phyloP scores from a whole-genome alignment of 83 land plant species.

The Isoetes engelmannii region DNA sequence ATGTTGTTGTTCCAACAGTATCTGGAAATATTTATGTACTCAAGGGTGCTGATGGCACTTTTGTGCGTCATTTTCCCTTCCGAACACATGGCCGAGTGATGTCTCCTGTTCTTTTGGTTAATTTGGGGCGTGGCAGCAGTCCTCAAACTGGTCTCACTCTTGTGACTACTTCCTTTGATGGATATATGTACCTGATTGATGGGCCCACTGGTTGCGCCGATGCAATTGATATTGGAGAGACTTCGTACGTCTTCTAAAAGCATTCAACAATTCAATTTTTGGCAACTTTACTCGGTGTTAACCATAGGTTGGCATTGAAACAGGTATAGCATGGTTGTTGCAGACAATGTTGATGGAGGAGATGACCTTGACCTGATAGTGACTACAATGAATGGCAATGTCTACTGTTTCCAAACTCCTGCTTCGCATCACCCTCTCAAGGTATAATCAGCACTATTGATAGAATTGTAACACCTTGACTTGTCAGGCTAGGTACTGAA shows the following conservation, averaged over 20 bases:
- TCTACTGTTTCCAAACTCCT: conserved; percentile 95
- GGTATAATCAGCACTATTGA: conserved; percentile 32
- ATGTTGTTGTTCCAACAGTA: conserved; percentile 81
- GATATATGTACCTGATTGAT: conserved; percentile 92
- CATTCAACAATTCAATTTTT: background rate
- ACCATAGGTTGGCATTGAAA: too few relatives aligned
- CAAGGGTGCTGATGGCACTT: conserved; percentile 76
- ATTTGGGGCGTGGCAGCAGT: conserved; percentile 56
- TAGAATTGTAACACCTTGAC: background rate
- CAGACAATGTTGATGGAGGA: conserved; percentile 99
- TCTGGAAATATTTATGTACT: conserved; percentile 94
- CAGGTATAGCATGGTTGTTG: conserved; percentile 97
- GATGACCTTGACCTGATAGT: conserved; percentile 96
- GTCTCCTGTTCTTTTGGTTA: conserved; percentile 84
- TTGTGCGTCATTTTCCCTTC: conserved; percentile 72
- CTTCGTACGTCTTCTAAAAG: conserved; percentile 55
- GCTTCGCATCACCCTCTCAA: conserved; percentile 82
- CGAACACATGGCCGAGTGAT: conserved; percentile 93
- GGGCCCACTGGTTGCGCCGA: conserved; percentile 92
- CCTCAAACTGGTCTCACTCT: conserved; percentile 70
- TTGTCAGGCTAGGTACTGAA: background rate
- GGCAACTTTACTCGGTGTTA: background rate
- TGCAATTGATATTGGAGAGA: conserved; percentile 95
- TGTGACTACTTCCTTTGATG: conserved; percentile 91
- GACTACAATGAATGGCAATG: conserved; percentile 98